Percentiles rank a stretch among this genome's conserved stretches.
Evolutionary conservation across 768 basidiomycete genomes (phyloP).

Genomic region (Rhodotorula diobovata): DNA sequence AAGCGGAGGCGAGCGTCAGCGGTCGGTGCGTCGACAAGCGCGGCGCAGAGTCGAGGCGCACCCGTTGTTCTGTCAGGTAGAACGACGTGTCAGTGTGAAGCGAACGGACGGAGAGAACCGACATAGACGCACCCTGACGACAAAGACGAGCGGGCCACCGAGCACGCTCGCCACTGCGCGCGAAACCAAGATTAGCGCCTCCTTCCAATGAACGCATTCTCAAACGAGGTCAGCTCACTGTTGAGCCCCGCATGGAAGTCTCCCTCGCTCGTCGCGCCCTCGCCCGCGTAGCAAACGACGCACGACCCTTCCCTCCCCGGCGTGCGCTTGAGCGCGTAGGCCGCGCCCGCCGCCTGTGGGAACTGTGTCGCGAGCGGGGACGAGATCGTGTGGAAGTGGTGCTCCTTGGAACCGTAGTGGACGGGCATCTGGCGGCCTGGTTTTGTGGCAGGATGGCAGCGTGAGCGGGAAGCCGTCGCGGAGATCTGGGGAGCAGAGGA

Average conservation of each 20-base stretch:
- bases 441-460: not conserved
- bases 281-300: slow-evolving; percentile 85
- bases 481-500: not conserved
- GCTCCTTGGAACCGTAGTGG: slow-evolving; percentile 77
- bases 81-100: slow-evolving; percentile 46
- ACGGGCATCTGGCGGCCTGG: slow-evolving; percentile 45
- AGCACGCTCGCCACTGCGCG: slow-evolving; percentile 57
- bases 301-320: slow-evolving; percentile 64
- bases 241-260: slow-evolving; percentile 90
- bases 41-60: not conserved
- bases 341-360: slow-evolving; percentile 80
- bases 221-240: slow-evolving; percentile 48
- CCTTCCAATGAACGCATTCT: slow-evolving; percentile 50
- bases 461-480: not conserved
- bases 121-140: slow-evolving; percentile 37
- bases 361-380: slow-evolving; percentile 91
- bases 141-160: slow-evolving; percentile 44
- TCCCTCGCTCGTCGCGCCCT: slow-evolving; percentile 86
- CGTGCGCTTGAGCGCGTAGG: slow-evolving; percentile 76
- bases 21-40: too few relatives aligned
- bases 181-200: slow-evolving; percentile 56
- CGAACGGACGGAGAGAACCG: slow-evolving; percentile 58
- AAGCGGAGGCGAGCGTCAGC: too few relatives aligned
- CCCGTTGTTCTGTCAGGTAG: slow-evolving; percentile 30
- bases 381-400: slow-evolving; percentile 91